Evolutionary conservation across 257 asterid genomes (phyloP).

Genomic region (Capsicum chinense): DNA sequence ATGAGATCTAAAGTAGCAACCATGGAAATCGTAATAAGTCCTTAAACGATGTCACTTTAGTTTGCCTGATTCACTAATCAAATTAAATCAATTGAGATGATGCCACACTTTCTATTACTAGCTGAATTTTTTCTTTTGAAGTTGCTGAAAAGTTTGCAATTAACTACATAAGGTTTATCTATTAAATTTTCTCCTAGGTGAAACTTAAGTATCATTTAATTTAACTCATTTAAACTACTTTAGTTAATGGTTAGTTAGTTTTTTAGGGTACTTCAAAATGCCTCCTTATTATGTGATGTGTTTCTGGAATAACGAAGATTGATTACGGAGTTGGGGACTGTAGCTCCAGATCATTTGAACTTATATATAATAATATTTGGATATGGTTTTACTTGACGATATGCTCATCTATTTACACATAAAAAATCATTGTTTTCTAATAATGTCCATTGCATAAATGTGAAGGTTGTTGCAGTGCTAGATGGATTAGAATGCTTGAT

Average conservation of each 20-base stretch:
- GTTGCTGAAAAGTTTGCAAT: neutral
- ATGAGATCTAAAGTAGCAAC: neutral
- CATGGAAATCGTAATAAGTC: neutral
- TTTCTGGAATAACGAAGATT: neutral
- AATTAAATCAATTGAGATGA: neutral
- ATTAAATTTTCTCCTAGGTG: neutral
- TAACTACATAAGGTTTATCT: neutral
- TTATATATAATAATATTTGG: too few species aligned
- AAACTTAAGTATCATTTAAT: neutral
- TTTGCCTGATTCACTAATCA: neutral
- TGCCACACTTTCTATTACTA: neutral
- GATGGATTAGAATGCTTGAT: neutral
- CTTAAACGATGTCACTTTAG: neutral
- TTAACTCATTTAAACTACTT: neutral
- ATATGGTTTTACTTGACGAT: too few species aligned
- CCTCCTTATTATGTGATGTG: neutral
- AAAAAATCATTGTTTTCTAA: neutral
- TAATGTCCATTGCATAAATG: neutral
- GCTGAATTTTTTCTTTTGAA: neutral
- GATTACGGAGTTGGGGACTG: neutral
- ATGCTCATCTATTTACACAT: neutral
- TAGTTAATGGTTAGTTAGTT: neutral
- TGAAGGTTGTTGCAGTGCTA: neutral
- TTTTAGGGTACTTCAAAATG: neutral
- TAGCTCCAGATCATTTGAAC: neutral